Conservation (phyloP, 2,329 filamentous ascomycete species). For the Aspergillus aculeatinus region DNA sequence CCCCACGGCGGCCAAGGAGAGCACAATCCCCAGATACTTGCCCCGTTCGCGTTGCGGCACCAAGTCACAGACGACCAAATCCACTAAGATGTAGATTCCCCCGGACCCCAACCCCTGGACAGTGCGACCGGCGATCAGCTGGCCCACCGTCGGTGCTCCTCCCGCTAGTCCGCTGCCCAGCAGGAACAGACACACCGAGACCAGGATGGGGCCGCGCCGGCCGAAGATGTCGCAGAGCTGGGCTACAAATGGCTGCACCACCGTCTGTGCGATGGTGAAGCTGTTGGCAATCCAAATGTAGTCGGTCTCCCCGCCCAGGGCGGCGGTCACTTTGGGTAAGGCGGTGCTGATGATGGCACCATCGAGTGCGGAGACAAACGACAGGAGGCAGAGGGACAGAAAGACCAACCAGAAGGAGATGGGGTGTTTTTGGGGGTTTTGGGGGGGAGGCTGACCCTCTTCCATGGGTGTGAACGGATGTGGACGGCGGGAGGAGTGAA, state of each 20-base stretch:
- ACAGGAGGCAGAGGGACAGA: too few relatives aligned
- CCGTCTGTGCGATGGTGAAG: too few relatives aligned
- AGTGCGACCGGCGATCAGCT: constrained; percentile 56
- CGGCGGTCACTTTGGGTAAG: too few relatives aligned
- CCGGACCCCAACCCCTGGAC: constrained; percentile 56
- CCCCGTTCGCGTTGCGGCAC: constrained; percentile 41
- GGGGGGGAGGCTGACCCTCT: too few relatives aligned
- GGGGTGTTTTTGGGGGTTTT: too few relatives aligned
- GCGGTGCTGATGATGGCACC: too few relatives aligned
- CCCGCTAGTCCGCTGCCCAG: constrained; percentile 56
- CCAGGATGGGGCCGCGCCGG: constrained; percentile 44
- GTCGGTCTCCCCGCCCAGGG: too few relatives aligned
- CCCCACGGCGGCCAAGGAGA: constrained; percentile 34
- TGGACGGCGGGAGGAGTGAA: too few relatives aligned
- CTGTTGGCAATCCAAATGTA: too few relatives aligned
- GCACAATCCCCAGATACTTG: constrained; percentile 28
- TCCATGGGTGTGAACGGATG: too few relatives aligned
- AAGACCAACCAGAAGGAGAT: too few relatives aligned
- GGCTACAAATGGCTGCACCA: constrained; percentile 49
- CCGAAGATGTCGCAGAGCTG: constrained; percentile 56
- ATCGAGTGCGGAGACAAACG: too few relatives aligned
- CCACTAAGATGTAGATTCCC: constrained; percentile 44
- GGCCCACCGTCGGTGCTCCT: constrained; percentile 42
- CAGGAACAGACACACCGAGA: constrained; percentile 48
- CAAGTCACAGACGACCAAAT: constrained; percentile 49